Evolutionary conservation across 768 basidiomycete genomes (phyloP).

Genomic region (Auricularia cornea): DNA sequence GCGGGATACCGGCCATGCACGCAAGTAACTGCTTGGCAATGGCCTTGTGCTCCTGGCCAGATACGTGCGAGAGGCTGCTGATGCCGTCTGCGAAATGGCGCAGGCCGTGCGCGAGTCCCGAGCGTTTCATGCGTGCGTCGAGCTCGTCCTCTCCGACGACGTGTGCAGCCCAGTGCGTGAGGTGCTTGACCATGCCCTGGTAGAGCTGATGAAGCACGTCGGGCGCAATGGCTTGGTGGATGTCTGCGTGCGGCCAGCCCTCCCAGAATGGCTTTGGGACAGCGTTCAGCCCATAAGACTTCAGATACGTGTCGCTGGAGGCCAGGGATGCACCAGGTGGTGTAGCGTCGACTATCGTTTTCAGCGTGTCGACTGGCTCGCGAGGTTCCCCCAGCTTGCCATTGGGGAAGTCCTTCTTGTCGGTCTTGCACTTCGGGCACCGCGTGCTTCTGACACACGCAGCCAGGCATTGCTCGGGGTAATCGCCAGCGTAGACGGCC

Average conservation of each 20-base stretch:
- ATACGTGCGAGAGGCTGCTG: slow-evolving; percentile 3
- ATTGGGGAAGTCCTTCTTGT: slow-evolving; percentile 6
- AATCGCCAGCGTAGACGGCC: slow-evolving; percentile 17
- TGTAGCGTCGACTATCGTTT: not conserved
- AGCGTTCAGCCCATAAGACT: too few species aligned
- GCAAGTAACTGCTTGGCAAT: slow-evolving; percentile 1
- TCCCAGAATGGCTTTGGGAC: slow-evolving; percentile 12
- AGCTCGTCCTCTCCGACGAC: not conserved
- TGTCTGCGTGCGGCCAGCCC: slow-evolving; percentile 7
- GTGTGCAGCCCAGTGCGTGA: not conserved
- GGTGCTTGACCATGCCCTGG: slow-evolving; percentile 9
- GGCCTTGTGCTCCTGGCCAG: slow-evolving; percentile 8
- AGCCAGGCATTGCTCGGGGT: slow-evolving; percentile 14
- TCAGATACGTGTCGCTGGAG: not conserved
- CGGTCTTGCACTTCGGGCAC: slow-evolving; percentile 14
- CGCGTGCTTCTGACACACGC: slow-evolving; percentile 8
- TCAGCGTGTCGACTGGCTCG: not conserved
- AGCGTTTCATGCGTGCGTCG: slow-evolving; percentile 4
- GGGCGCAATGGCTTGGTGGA: slow-evolving; percentile 9
- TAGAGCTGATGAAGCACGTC: slow-evolving; percentile 15
- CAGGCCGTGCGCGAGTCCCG: slow-evolving; percentile 3
- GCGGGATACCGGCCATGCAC: not conserved
- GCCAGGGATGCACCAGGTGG: too few species aligned
- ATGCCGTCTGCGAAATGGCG: slow-evolving; percentile 11
- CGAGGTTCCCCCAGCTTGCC: not conserved